Base-by-base conservation (phyloP, 345 rosid genomes). In the Limnanthes douglasii region DNA sequence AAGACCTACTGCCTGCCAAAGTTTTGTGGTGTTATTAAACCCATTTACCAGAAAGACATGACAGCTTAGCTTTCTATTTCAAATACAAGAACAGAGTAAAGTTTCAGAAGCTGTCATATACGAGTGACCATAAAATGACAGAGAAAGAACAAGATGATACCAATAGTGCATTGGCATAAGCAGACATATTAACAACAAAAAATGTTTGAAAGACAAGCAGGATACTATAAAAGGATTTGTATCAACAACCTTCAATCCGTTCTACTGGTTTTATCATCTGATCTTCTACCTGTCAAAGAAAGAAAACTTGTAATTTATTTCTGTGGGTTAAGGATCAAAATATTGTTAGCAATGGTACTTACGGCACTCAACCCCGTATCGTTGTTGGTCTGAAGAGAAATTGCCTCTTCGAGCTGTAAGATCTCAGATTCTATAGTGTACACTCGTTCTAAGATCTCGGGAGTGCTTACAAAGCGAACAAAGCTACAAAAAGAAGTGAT, bases 381-480 rank as follows among this genome's bases (percentile, higher is more conserved):
- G 39, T 34, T 64, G 46, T 66, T 84, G 68, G 73, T 63, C 61
- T 80, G 98, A 36, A 66, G 69, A 18, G 68, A 68, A 64, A 84
- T 75, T 46, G 94, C 98, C 65, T 80, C 85, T 41, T 71, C 82
- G 27, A 85, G 80, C 68, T 90, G 99, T 54, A 71, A 52, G 43
- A 90, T 80, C 73, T 90, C 99, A 26, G 94, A 80, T 65, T 90
- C 99, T 30, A 75, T 42, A 8, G 69, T 60, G 43, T 78, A 55
- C 23, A 81, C 93, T 34, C 96, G 64, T 45, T 90, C 96, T 51
- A 90, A 41, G 21, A 85, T 53, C 70, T 80, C 96, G 0, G 96
- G 96, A 50, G 80, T 85, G 52, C 88, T 90, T 48, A 90, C 96
- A 60, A 90, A 90, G 15, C 99, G 99, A 42, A 90, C 99, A 78